Percentiles rank a stretch among this genome's conserved stretches.
Evolutionary conservation across 176 grass and related monocot species (phyloP).

Genomic region (Avena eriantha): DNA sequence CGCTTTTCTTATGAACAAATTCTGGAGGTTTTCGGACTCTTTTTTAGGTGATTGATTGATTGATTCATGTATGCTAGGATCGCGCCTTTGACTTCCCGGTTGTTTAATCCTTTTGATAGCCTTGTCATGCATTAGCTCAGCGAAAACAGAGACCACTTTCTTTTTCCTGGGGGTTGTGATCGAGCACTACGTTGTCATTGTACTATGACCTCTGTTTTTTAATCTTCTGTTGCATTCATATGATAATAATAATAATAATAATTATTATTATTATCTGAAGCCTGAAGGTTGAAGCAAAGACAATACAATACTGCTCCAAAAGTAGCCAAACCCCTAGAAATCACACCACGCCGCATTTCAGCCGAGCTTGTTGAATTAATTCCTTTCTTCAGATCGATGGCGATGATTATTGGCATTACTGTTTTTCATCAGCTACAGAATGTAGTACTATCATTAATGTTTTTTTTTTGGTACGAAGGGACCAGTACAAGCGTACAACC

Average conservation of each 20-base stretch:
- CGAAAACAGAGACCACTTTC: background rate
- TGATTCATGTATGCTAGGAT: background rate
- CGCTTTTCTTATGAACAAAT: slow-evolving; percentile 31
- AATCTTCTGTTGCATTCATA: background rate
- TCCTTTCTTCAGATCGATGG: background rate
- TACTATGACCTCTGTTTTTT: background rate
- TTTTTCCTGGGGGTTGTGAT: slow-evolving; percentile 9
- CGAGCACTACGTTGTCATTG: slow-evolving; percentile 40
- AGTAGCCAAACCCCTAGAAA: background rate
- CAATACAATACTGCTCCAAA: background rate
- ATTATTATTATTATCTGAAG: slow-evolving; percentile 2
- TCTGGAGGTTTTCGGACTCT: slow-evolving; percentile 6
- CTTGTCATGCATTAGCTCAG: slow-evolving; percentile 36
- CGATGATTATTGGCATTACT: background rate
- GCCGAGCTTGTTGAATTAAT: background rate
- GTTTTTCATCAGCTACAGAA: background rate
- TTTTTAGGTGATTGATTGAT: slow-evolving; percentile 31
- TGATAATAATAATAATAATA: background rate
- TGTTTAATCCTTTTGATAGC: background rate
- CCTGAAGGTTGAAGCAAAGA: slow-evolving; percentile 20
- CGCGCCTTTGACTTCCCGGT: slow-evolving; percentile 48
- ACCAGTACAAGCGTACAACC: background rate
- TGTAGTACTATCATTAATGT: background rate
- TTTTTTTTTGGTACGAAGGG: background rate
- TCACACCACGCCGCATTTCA: background rate